Percentiles rank a stretch among this genome's conserved stretches.
phyloP scores from a whole-genome alignment of 352 stramenopile genomes.

The Chrysophaeum taylorii region DNA sequence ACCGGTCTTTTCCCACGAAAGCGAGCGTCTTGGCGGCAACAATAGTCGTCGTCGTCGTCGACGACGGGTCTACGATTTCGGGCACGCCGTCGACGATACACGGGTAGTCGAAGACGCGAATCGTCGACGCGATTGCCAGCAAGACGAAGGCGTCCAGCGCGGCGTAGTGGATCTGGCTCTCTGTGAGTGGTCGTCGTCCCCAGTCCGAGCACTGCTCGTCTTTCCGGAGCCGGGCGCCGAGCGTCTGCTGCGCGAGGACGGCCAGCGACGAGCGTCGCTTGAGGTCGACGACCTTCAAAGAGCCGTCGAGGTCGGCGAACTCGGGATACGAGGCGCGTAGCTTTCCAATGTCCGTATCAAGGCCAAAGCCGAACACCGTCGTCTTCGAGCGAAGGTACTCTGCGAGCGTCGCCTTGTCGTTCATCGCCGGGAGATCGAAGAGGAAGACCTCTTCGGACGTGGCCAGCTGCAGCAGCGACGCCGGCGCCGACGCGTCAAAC shows the following conservation, averaged over 20 bases:
- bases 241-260: too few species aligned
- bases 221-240: neutral
- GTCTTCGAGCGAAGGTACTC: too few species aligned
- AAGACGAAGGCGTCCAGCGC: slow-evolving; percentile 1
- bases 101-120: too few species aligned
- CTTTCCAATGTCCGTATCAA: too few species aligned
- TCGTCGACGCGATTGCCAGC: neutral
- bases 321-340: too few species aligned
- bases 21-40: too few species aligned
- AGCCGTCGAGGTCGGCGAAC: neutral
- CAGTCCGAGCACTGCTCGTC: neutral
- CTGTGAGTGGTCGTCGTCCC: neutral
- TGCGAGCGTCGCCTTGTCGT: neutral
- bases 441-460: neutral
- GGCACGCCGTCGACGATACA: too few species aligned
- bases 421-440: neutral
- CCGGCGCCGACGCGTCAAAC: neutral
- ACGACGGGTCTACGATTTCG: too few species aligned
- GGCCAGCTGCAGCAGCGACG: neutral
- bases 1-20: too few species aligned
- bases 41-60: too few species aligned
- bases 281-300: neutral
- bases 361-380: neutral
- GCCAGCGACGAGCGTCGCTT: neutral
- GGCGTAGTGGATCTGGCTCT: neutral